phyloP scores from a whole-genome alignment of 177 flowering plant genomes.

The Vitis hybrid region DNA sequence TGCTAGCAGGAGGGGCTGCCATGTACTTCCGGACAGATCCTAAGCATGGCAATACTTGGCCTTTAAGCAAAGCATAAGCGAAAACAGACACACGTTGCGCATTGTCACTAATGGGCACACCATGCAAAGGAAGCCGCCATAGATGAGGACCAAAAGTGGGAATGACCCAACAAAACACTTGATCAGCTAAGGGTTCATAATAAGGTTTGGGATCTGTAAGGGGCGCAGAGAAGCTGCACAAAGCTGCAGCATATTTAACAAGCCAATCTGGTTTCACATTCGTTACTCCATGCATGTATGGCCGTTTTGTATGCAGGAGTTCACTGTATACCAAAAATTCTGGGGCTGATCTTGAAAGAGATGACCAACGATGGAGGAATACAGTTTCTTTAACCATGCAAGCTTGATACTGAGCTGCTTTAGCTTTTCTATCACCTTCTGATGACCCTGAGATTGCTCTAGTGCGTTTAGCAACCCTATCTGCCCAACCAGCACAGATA shows the following conservation, averaged over 20 bases:
- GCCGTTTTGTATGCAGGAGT: slow-evolving; percentile 65
- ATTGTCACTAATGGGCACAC: slow-evolving; percentile 45
- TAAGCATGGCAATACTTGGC: slow-evolving; percentile 83
- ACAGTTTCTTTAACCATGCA: slow-evolving; percentile 71
- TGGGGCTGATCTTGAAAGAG: slow-evolving; percentile 61
- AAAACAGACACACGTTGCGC: slow-evolving; percentile 52
- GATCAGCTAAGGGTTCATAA: slow-evolving; percentile 64
- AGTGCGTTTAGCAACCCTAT: slow-evolving; percentile 79
- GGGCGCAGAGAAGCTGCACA: slow-evolving; percentile 77
- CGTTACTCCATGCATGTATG: slow-evolving; percentile 90
- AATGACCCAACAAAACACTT: slow-evolving; percentile 52
- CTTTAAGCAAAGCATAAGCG: slow-evolving; percentile 81
- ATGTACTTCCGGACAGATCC: slow-evolving; percentile 39
- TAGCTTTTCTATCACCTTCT: slow-evolving; percentile 46
- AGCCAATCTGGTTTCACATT: slow-evolving; percentile 78
- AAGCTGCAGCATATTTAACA: slow-evolving; percentile 55
- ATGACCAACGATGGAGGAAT: slow-evolving; percentile 76
- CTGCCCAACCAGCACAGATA: slow-evolving; percentile 98
- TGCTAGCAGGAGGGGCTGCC: slow-evolving; percentile 59
- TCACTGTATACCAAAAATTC: slow-evolving; percentile 89
- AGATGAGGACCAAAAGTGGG: slow-evolving; percentile 77
- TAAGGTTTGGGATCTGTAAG: slow-evolving; percentile 68
- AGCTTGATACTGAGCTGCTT: slow-evolving; percentile 70
- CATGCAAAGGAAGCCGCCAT: slow-evolving; percentile 76
- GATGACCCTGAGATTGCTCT: slow-evolving; percentile 33